Base-by-base conservation (phyloP, 495 filamentous ascomycete genomes). In the Margaritispora aquatica region DNA sequence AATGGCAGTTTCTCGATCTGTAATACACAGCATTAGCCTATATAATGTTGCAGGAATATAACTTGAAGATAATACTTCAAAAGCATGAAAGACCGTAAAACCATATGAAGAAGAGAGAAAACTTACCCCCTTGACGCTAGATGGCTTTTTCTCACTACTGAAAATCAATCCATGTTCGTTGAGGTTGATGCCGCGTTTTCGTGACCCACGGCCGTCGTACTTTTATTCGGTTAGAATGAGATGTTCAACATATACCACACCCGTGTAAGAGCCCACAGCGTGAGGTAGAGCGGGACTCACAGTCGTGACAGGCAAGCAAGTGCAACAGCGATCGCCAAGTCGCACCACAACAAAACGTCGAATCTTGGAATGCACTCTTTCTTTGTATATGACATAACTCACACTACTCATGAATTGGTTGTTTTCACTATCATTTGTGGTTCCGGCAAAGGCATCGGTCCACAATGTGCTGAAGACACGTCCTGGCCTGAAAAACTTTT, bases 321-420 rank as follows among this genome's bases (percentile, higher is more conserved):
- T 55, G 24, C 54, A 57, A 24, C 22, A 55, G 19, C 51, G 34
- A 21, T 58, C 34, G 2, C 54, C 53, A 26, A 59, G 41, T 4
- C 58, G 34, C 19, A 66, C 64, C 24, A 66, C 58, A 26, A 66
- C 54, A 46, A 66, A 66, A 7, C 64, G 47, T 50, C 64, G 53
- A n/a, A 66, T 62, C 29, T 61, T 61, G 21, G 61, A 51, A 29
- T 63, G 54, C 2, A 59, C 64, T 19, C 52, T 38, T 27, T 66
- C 56, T 0, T 38, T 23, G 23, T 60, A 66, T 20, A 22, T 41
- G 13, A 62, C 54, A 24, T 57, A 62, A 19, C 9, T 27, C 3
- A 62, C 41, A 1, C 24, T 22, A 51, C 52, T 60, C 13, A 63
- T 51, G 26, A 60, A 62, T 21, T 52, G 54, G 13, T 52, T 31